Conservation (phyloP, 1,284 basidiomycete species). For the Cystobasidiaceae sp. region DNA sequence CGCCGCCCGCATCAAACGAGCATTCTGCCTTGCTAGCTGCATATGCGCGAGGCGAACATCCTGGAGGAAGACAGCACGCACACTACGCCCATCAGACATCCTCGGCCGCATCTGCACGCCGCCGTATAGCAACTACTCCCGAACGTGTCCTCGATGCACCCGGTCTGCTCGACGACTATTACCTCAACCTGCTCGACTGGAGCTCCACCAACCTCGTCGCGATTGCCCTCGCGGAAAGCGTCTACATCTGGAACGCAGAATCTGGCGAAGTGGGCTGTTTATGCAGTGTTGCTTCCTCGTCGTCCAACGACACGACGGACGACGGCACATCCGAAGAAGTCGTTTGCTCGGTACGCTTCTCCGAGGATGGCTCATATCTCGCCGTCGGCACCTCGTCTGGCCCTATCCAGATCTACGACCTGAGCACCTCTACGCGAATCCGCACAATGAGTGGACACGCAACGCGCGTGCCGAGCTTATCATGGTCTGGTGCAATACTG, state of each 20-base stretch:
- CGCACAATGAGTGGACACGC: conserved; percentile 78
- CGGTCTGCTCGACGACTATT: conserved; percentile 92
- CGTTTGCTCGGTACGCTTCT: conserved; percentile 77
- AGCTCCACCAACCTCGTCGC: conserved; percentile 77
- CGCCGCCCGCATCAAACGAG: conserved; percentile 45
- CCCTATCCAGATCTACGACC: conserved; percentile 93
- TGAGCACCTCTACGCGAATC: conserved; percentile 70
- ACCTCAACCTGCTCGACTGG: conserved; percentile 92
- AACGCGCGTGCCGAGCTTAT: conserved; percentile 70
- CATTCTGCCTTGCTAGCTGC: conserved; percentile 42
- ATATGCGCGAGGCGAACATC: conserved; percentile 43
- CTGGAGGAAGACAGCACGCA: too few relatives aligned
- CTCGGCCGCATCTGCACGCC: conserved; percentile 49
- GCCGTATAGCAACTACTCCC: conserved; percentile 74
- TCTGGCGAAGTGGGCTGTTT: conserved; percentile 74
- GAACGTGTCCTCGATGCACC: conserved; percentile 93
- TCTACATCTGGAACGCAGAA: conserved; percentile 91
- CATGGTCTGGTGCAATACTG: conserved; percentile 79
- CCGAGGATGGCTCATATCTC: conserved; percentile 77
- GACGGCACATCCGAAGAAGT: conserved; percentile 47
- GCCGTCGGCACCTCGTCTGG: conserved; percentile 80
- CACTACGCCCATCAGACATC: conserved; percentile 42
- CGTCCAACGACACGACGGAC: too few relatives aligned
- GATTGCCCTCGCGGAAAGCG: conserved; percentile 73
- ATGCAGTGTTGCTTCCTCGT: conserved; percentile 7